Base-by-base conservation (phyloP, 495 filamentous ascomycete species). In the Trichocladium uniseriatum region DNA sequence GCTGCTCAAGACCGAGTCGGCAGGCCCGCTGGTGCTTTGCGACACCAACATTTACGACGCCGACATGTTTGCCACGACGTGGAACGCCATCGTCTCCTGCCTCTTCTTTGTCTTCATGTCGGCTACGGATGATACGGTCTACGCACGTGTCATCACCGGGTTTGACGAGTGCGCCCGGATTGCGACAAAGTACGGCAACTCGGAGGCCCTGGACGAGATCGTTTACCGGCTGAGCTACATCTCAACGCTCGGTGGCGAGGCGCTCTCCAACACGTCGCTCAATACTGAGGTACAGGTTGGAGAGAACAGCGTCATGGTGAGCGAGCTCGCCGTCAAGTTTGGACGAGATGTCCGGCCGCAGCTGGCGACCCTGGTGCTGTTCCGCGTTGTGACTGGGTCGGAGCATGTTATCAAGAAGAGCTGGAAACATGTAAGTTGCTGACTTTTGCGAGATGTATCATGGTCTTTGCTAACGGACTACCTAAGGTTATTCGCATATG, bases 51-150 rank as follows among this genome's bases (percentile, higher is more conserved):
- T 92, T 29, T 97, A 84, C 68, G 92, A 99, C 66, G 86, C 89
- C 6, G 87, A 97, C 59, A 96, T 99, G 89, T 97, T 99, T 62
- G 81, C 83, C 47, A 86, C 90, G 28, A 95, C 89, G 5, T 99
- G 92, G 92, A 89, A 82, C 66, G 88, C 92, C 7, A 85, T 97
- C 51, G 76, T 99, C 11, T 88, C 94, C 14, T 96, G 94, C 1
- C 73, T 99, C 35, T 92, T 91, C 3, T 99, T 96, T 61, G 92
- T 97, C 14, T 99, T 99, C 68, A 90, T 97, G 84, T 97, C 92
- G 39, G 92, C 92, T 29, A 94, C 90, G 3, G 92, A 99, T 56
- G 94, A 99, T 67, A 89, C 91, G 10, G 92, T 99, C 11, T 99
- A 94, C 61, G 87, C 85, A 15, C 79, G 92, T 37, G 84, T 99